Base-by-base conservation (phyloP, 108 stramenopile genomes). In the Fistulifera solaris region DNA sequence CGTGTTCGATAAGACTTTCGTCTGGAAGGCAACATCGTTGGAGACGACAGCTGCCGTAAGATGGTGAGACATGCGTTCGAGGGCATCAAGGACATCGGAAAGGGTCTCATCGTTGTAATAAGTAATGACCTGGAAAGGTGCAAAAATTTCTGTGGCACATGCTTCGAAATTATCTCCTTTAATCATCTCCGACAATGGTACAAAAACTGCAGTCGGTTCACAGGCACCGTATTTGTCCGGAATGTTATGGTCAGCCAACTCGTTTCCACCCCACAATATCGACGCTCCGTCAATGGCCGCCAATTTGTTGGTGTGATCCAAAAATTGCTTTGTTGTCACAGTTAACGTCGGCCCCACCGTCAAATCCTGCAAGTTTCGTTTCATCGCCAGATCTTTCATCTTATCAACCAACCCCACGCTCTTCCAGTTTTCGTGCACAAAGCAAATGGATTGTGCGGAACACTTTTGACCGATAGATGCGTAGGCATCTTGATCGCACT, bases 401-500 rank as follows among this genome's bases (percentile, higher is more conserved):
- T 88, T 83, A 0, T 88, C 84, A 19, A 90, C 43, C 54, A 99
- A 52, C 42, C 91, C 94, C n/a, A 76, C 71, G 41, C 63, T 50
- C 50, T 73, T 73, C 92, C 94, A 97, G 63, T 94, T 96, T 47
- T 94, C 83, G 66, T 99, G 96, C 31, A 84, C 70, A 70, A 99
- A 97, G 35, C 94, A 71, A 40, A 96, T 94, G 27, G 90, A 93
- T 67, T 99, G 94, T 4, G 98, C 98, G 0, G 94, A 95, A 65
- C 98, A 99, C 83, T 99, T 99, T 76, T 99, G 98, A 17, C 98
- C 98, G 26, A 78, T 71, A 43, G 72, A 78, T 3, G 95, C 96
- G 66, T 98, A 98, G 17, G 98, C 98, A 72, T 98, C 98, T 70
- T 98, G 98, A 66, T 98, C 98, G 56, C 90, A 96, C 62, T 88